phyloP scores from a whole-genome alignment of 345 rosid genomes.

The Euphorbia peplus region DNA sequence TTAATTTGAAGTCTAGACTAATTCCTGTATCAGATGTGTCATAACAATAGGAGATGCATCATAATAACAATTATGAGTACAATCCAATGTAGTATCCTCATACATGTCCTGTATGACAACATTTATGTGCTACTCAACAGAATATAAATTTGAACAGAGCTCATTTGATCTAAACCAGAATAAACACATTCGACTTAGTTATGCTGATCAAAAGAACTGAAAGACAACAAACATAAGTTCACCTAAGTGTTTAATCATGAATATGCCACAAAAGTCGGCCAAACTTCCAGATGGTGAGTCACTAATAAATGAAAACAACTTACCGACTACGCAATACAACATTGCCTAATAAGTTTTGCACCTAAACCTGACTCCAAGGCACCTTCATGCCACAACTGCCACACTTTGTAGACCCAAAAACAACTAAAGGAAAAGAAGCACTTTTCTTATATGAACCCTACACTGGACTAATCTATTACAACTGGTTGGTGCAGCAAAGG shows the following conservation, averaged over 20 bases:
- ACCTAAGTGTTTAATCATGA: background rate
- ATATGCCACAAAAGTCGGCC: background rate
- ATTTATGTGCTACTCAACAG: background rate
- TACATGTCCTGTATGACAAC: background rate
- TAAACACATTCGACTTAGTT: background rate
- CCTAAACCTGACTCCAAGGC: conserved; percentile 8
- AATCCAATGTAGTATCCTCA: background rate
- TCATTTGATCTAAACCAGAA: background rate
- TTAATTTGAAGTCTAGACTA: background rate
- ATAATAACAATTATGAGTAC: background rate
- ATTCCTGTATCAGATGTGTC: background rate
- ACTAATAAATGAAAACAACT: background rate
- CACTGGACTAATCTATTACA: conserved; percentile 9
- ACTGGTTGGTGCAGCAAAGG: conserved; percentile 7
- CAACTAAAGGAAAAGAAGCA: background rate
- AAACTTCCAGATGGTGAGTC: background rate
- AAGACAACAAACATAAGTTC: background rate
- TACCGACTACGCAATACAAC: conserved; percentile 2
- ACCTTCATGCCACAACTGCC: conserved; percentile 3
- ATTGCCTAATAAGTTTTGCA: conserved; percentile 14
- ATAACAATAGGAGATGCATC: too few relatives aligned
- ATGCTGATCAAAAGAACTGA: background rate
- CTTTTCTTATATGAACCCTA: conserved; percentile 16
- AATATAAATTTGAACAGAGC: background rate
- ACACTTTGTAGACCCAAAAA: background rate